These are phyloP conservation scores for Porphyra umbilicalis DNA, from an alignment of 31 red algal species.

Conservation along the genomic window DNA sequence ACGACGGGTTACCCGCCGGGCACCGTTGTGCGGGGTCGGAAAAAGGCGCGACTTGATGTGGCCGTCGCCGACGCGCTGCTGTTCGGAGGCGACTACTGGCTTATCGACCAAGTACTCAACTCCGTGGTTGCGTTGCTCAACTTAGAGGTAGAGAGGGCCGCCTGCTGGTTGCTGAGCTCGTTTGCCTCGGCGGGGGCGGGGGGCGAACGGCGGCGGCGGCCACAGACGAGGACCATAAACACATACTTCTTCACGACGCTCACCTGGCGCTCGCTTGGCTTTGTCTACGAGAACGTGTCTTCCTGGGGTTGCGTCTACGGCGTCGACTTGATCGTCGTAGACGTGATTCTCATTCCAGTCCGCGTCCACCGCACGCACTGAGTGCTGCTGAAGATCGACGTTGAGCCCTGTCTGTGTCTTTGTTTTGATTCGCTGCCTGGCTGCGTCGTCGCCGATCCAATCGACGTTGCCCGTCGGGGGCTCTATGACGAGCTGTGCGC, in stretches of 20 bases:
- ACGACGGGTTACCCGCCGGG: too few relatives aligned
- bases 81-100: too few relatives aligned
- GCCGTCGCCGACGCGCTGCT: too few relatives aligned
- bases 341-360: slow-evolving; percentile 50
- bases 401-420: slow-evolving; percentile 11
- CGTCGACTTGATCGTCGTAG: slow-evolving; percentile 3
- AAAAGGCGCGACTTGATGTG: too few relatives aligned
- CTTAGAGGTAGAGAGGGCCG: too few relatives aligned
- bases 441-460: slow-evolving; percentile 1
- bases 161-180: too few relatives aligned
- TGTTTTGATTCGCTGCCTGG: slow-evolving; percentile 43
- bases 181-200: too few relatives aligned
- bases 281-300: slow-evolving; percentile 33
- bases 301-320: slow-evolving; percentile 34
- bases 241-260: slow-evolving; percentile 35
- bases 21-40: too few relatives aligned
- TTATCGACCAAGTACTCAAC: too few relatives aligned
- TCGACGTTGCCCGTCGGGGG: slow-evolving; percentile 27
- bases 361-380: slow-evolving; percentile 53
- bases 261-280: slow-evolving; percentile 3
- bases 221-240: slow-evolving; percentile 23
- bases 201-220: too few relatives aligned
- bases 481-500: slow-evolving; percentile 46
- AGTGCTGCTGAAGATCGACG: slow-evolving; percentile 49
- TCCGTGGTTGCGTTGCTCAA: too few relatives aligned